Percentiles rank a stretch among this genome's conserved stretches.
phyloP scores from a whole-genome alignment of 208 protist species.

The Acanthamoeba lenticulata region DNA sequence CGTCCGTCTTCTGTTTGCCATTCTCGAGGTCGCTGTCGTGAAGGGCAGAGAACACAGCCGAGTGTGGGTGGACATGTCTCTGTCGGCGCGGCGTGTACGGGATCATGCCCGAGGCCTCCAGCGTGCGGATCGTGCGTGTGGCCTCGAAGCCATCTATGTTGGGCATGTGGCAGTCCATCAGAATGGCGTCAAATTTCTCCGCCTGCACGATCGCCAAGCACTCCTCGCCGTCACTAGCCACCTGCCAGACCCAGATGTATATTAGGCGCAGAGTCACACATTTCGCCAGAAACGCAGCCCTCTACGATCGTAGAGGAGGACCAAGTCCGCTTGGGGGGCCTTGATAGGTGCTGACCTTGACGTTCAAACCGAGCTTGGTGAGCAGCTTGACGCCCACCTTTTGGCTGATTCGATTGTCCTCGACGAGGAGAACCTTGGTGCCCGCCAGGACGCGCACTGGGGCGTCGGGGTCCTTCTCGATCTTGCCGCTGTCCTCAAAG shows the following conservation, averaged over 20 bases:
- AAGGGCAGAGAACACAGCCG: no score
- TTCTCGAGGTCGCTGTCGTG: no score
- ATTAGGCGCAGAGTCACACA: no score
- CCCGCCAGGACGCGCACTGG: not conserved
- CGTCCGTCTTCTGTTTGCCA: not conserved
- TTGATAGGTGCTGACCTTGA: not conserved
- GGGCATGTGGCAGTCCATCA: no score
- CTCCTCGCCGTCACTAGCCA: not conserved
- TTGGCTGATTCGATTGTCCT: constrained; percentile 57
- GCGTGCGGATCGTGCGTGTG: not conserved
- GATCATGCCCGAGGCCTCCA: not conserved
- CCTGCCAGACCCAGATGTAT: no score
- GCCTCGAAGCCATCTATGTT: constrained; percentile 31
- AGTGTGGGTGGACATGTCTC: no score
- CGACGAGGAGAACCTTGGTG: not conserved
- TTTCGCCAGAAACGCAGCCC: not conserved
- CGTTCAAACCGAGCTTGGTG: not conserved
- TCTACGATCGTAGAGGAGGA: not conserved
- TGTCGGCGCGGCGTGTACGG: no score
- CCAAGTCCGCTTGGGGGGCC: not conserved
- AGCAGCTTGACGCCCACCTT: constrained; percentile 14
- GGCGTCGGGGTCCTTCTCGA: not conserved
- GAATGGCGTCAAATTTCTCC: constrained; percentile 37
- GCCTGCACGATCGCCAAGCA: not conserved
- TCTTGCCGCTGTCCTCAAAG: not conserved